phyloP scores from a whole-genome alignment of 2,329 filamentous ascomycete species.

The Fonsecaea multimorphosa region DNA sequence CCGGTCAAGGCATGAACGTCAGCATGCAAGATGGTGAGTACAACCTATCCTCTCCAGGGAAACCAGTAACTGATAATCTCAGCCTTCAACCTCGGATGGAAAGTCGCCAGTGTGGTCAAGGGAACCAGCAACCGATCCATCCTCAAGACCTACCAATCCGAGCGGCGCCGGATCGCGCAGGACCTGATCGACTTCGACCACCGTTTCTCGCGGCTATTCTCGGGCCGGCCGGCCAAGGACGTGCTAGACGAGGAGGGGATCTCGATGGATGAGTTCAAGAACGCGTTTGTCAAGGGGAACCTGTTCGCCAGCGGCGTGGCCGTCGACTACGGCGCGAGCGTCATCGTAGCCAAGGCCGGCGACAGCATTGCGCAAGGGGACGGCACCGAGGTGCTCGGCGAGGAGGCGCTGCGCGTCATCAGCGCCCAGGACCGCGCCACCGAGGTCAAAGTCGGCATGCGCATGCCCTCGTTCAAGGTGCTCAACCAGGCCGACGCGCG shows the following conservation, averaged over 20 bases:
- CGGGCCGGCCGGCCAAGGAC: conserved; percentile 63
- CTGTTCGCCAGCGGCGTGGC: conserved; percentile 64
- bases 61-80: too few relatives aligned
- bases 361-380: conserved; percentile 54
- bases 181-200: conserved; percentile 71
- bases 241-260: conserved; percentile 66
- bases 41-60: too few relatives aligned
- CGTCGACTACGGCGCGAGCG: conserved; percentile 64
- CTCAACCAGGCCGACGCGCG: conserved; percentile 48
- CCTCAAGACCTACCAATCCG: conserved; percentile 59
- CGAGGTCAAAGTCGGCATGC: conserved; percentile 45
- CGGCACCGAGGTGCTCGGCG: conserved; percentile 51
- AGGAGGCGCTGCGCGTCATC: conserved; percentile 31
- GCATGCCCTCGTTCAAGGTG: conserved; percentile 46
- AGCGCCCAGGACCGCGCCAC: conserved; percentile 31
- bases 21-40: conserved; percentile 66
- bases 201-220: conserved; percentile 61
- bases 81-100: conserved; percentile 65
- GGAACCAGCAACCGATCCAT: conserved; percentile 49
- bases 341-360: conserved; percentile 62
- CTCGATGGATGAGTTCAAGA: conserved; percentile 67
- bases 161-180: conserved; percentile 66
- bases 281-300: conserved; percentile 65
- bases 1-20: conserved; percentile 75
- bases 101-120: conserved; percentile 58